phyloP scores from a whole-genome alignment of 106 monocot species.

The Amphibolis antarctica region DNA sequence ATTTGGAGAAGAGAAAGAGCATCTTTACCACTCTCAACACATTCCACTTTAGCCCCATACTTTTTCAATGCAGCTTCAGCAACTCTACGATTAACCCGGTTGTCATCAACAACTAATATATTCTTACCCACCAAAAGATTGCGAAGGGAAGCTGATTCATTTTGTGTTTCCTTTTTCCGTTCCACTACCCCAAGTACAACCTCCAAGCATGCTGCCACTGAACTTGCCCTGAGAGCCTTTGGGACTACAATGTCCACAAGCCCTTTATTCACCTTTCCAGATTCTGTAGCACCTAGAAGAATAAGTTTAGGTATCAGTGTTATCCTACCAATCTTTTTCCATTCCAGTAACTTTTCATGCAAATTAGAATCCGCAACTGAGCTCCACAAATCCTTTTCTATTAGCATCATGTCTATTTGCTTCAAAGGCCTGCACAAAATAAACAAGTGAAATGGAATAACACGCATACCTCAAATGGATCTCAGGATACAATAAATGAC shows the following conservation, averaged over 20 bases:
- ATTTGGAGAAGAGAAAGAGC: conserved; percentile 66
- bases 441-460: background rate
- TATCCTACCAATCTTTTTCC: conserved; percentile 25
- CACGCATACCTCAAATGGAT: background rate
- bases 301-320: conserved; percentile 39
- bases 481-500: too few species aligned
- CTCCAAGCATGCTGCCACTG: conserved; percentile 65
- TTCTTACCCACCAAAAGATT: conserved; percentile 60
- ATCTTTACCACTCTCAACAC: conserved; percentile 84
- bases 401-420: conserved; percentile 40
- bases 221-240: conserved; percentile 81
- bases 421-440: conserved; percentile 23
- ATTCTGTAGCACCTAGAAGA: conserved; percentile 51
- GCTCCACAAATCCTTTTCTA: conserved; percentile 62
- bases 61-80: conserved; percentile 80
- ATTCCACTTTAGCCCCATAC: conserved; percentile 78
- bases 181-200: conserved; percentile 40
- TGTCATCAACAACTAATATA: conserved; percentile 96
- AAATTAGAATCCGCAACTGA: conserved; percentile 16
- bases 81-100: conserved; percentile 82
- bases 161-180: conserved; percentile 26
- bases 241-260: conserved; percentile 39
- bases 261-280: conserved; percentile 35
- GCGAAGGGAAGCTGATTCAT: conserved; percentile 37
- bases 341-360: conserved; percentile 20